Evolutionary conservation across 1,284 basidiomycete species (phyloP).

Genomic region (Malassezia caprae): DNA sequence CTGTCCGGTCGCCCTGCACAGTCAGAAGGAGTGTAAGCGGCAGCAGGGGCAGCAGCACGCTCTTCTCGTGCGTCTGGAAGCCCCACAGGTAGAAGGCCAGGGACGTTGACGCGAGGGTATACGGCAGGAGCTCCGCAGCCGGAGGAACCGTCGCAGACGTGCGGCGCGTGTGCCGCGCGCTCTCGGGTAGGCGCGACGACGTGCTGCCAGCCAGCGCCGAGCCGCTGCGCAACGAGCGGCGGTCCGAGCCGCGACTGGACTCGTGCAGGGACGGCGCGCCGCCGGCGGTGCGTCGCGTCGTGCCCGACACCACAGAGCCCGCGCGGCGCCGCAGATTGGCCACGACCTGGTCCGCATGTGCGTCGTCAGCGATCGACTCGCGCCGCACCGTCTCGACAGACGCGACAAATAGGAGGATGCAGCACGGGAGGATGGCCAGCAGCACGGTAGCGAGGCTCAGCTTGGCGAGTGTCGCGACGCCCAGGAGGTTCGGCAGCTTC

Average conservation of each 20-base stretch:
- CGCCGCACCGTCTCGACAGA: conserved; percentile 33
- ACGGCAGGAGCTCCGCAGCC: conserved; percentile 50
- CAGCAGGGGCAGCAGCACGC: conserved; percentile 73
- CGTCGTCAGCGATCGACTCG: conserved; percentile 29
- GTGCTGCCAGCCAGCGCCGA: conserved; percentile 29
- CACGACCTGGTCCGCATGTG: conserved; percentile 13
- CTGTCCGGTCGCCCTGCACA: conserved; percentile 50
- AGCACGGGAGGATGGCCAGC: conserved; percentile 42
- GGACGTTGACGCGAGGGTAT: conserved; percentile 39
- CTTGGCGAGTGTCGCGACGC: conserved; percentile 34
- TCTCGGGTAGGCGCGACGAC: conserved; percentile 15
- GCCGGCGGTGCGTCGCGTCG: conserved; percentile 2
- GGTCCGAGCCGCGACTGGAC: conserved; percentile 23
- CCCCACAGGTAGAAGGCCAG: conserved; percentile 88
- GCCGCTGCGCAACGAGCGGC: conserved; percentile 22
- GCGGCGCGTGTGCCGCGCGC: neutral
- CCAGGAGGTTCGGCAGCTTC: conserved; percentile 31
- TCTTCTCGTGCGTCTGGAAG: conserved; percentile 91
- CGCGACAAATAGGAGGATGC: conserved; percentile 33
- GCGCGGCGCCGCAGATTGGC: conserved; percentile 6
- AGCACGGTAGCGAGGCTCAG: conserved; percentile 48
- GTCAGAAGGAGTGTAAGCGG: conserved; percentile 71
- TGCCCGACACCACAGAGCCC: conserved; percentile 12
- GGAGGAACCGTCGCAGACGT: conserved; percentile 56
- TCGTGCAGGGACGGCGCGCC: conserved; percentile 9